Conservation (phyloP, 768 basidiomycete species). For the Trametes cubensis region DNA sequence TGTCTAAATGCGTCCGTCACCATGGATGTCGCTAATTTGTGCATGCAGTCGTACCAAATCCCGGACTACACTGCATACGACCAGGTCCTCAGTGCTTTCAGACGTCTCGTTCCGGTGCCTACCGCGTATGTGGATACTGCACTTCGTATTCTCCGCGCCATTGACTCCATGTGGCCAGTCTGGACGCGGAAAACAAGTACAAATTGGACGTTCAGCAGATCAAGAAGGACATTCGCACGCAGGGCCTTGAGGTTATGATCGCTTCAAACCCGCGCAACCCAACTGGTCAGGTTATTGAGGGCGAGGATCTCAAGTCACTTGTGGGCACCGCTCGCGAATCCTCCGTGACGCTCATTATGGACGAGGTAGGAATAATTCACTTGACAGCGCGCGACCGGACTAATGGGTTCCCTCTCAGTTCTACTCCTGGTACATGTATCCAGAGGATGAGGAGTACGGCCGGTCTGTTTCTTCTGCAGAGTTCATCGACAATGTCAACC, state of each 20-base stretch:
- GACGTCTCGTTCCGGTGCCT: slow-evolving; percentile 86
- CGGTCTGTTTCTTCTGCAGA: slow-evolving; percentile 80
- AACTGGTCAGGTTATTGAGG: slow-evolving; percentile 88
- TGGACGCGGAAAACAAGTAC: slow-evolving; percentile 59
- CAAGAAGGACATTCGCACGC: slow-evolving; percentile 77
- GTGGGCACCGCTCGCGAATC: slow-evolving; percentile 73
- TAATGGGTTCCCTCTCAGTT: slow-evolving; percentile 51
- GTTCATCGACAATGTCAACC: slow-evolving; percentile 85
- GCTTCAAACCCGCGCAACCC: slow-evolving; percentile 97
- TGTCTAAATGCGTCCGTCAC: not conserved
- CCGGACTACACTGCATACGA: slow-evolving; percentile 93
- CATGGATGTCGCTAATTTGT: slow-evolving; percentile 11
- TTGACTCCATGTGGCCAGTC: slow-evolving; percentile 32
- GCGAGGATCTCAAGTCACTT: slow-evolving; percentile 79
- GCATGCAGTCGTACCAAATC: slow-evolving; percentile 75
- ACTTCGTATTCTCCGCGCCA: not conserved
- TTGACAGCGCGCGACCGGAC: too few relatives aligned
- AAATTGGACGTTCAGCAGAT: slow-evolving; percentile 75
- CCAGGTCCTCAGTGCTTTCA: slow-evolving; percentile 84
- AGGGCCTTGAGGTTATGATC: slow-evolving; percentile 83
- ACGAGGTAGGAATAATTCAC: slow-evolving; percentile 55
- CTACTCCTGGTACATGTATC: slow-evolving; percentile 96
- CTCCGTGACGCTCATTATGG: slow-evolving; percentile 76
- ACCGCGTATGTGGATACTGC: slow-evolving; percentile 61
- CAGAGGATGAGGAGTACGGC: slow-evolving; percentile 76